Conservation (phyloP, 768 basidiomycete genomes). For the Dictyophora rubrovolvata region DNA sequence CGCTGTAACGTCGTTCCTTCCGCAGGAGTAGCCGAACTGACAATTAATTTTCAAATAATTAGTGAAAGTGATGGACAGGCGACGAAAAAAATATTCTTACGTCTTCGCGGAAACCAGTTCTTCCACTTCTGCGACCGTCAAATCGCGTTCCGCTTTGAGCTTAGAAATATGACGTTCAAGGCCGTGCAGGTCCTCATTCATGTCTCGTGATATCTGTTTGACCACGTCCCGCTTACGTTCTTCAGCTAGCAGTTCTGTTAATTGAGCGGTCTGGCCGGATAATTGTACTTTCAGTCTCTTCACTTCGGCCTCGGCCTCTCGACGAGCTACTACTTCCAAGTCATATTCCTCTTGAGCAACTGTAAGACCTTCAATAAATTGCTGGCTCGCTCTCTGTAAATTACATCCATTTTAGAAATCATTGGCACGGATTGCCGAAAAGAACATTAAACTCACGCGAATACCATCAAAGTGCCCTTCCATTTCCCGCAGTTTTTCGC, state of each 20-base stretch:
- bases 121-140: conserved; percentile 88
- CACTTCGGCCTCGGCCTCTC: conserved; percentile 90
- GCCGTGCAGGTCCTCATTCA: conserved; percentile 61
- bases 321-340: conserved; percentile 74
- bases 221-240: conserved; percentile 68
- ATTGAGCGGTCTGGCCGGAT: conserved; percentile 78
- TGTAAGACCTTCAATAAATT: conserved; percentile 84
- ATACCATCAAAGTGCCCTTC: conserved; percentile 75
- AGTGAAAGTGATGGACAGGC: neutral
- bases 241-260: conserved; percentile 80
- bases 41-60: neutral
- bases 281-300: conserved; percentile 74
- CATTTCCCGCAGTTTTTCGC: conserved; percentile 49
- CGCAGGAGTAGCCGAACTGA: conserved; percentile 8
- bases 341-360: conserved; percentile 95
- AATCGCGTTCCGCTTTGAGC: conserved; percentile 81
- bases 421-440: neutral
- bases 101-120: conserved; percentile 69
- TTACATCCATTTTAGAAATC: conserved; percentile 6
- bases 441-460: conserved; percentile 50
- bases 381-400: conserved; percentile 74
- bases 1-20: conserved; percentile 32
- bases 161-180: conserved; percentile 83
- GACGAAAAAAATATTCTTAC: conserved; percentile 37
- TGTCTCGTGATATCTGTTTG: conserved; percentile 68